Conservation (phyloP, 2,329 filamentous ascomycete genomes). For the Chaetomium olivaceum region DNA sequence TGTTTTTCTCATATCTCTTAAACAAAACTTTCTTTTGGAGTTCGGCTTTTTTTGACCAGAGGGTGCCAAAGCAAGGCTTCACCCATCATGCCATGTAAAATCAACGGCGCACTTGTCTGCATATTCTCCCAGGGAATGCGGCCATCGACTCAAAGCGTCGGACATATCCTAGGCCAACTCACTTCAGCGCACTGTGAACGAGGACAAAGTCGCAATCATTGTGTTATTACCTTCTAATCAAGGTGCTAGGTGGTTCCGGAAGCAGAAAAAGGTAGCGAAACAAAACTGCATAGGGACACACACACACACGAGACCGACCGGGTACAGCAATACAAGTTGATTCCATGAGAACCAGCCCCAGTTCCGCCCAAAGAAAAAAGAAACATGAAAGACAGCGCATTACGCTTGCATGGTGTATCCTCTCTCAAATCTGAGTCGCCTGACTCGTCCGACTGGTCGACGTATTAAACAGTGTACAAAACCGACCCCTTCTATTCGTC, state of each 20-base stretch:
- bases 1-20: too few relatives aligned
- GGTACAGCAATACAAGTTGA: constrained; percentile 22
- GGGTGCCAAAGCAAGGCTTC: too few relatives aligned
- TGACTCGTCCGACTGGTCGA: background rate
- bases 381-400: background rate
- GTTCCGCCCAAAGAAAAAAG: constrained; percentile 18
- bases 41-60: too few relatives aligned
- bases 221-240: background rate
- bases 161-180: background rate
- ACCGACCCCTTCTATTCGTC: constrained; percentile 5
- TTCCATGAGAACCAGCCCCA: constrained; percentile 17
- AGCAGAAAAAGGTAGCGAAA: constrained; percentile 5
- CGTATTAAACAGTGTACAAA: constrained; percentile 26
- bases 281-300: constrained; percentile 15
- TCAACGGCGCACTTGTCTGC: too few relatives aligned
- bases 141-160: background rate
- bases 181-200: too few relatives aligned
- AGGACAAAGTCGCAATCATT: background rate
- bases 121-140: background rate
- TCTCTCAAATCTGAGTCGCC: constrained; percentile 5
- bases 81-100: too few relatives aligned
- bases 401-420: constrained; percentile 6
- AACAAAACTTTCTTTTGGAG: too few relatives aligned
- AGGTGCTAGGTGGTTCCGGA: background rate
- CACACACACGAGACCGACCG: constrained; percentile 13